These are phyloP conservation scores for Manihot esculenta DNA, from an alignment of 441 rosid species.

Conservation along the genomic window DNA sequence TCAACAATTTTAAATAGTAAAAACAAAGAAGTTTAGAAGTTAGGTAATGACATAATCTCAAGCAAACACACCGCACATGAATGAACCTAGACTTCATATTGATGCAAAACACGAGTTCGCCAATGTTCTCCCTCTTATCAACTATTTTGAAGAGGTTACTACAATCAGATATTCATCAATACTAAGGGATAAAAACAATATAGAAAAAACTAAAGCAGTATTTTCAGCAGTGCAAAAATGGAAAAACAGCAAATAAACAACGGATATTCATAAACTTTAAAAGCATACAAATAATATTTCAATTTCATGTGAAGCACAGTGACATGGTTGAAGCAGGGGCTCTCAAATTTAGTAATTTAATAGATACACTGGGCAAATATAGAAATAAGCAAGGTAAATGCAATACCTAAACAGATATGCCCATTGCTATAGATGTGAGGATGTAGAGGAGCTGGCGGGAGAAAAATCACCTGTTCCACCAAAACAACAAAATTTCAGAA, in stretches of 20 bases:
- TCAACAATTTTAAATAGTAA: background rate
- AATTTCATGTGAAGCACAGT: background rate
- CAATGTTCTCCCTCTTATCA: background rate
- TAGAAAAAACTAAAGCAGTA: background rate
- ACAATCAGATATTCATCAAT: background rate
- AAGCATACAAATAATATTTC: background rate
- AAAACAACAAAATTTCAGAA: background rate
- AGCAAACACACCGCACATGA: background rate
- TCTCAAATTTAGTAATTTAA: too few species aligned
- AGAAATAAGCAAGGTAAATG: background rate
- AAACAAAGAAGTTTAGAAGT: background rate
- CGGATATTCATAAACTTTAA: background rate
- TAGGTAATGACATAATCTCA: background rate
- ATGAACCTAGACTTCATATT: background rate
- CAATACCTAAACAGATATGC: slow-evolving; percentile 89
- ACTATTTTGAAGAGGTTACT: background rate
- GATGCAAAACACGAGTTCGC: background rate
- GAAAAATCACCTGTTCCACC: slow-evolving; percentile 63
- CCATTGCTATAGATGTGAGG: slow-evolving; percentile 95
- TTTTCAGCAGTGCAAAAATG: background rate
- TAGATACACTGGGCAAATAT: too few species aligned
- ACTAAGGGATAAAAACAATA: background rate
- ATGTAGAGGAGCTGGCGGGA: slow-evolving; percentile 84
- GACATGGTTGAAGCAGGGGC: background rate
- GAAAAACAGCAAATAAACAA: background rate